Evolutionary conservation across 2,329 filamentous ascomycete species (phyloP), one percentile per base, ranked within the genome.

Genomic region (Alternaria atra): DNA sequence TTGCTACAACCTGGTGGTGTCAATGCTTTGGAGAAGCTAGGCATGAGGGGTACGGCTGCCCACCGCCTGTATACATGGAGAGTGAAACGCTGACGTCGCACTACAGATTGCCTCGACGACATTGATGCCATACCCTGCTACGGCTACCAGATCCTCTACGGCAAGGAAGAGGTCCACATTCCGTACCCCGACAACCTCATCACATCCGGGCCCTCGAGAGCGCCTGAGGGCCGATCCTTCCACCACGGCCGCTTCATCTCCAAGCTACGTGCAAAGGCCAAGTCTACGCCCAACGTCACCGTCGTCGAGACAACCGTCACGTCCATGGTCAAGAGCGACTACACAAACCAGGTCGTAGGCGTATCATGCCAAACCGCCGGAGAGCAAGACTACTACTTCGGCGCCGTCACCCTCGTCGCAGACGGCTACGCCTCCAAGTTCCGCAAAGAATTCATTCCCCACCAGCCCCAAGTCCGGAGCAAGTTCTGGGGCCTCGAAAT

Each of bases 401-500:
- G 90, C 58, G 85, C 91, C 65, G 83, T 99, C 63, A 99, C 94
- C 23, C 89, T 99, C 66, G 87, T 95, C 40, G 92, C 93, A 51
- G 94, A 99, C 80, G 95, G 95, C 63, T 99, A 98, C 79, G 89
- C 89, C 58, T 97, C 92, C 73, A 94, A 91, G 73, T 97, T 98
- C 83, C 89, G 95, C 69, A 94, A 94, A 79, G 85, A 91, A 65
- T 88, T 92, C 74, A 87, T 94, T 60, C 81, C 83, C 29, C 85
- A 87, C 59, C 81, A 84, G 1, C 92, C 94, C 6, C 77, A 90
- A 50, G 87, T 92, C 47, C 90, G 89, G 73, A 94, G 90, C 73
- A 95, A 93, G 80, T 99, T 99, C 82, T 98, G 92, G 83, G 95
- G 90, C 10, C 86, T 99, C 34, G 94, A 99, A 79, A 86, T 99